Base-by-base conservation (phyloP, 257 asterid genomes). In the Echium plantagineum region DNA sequence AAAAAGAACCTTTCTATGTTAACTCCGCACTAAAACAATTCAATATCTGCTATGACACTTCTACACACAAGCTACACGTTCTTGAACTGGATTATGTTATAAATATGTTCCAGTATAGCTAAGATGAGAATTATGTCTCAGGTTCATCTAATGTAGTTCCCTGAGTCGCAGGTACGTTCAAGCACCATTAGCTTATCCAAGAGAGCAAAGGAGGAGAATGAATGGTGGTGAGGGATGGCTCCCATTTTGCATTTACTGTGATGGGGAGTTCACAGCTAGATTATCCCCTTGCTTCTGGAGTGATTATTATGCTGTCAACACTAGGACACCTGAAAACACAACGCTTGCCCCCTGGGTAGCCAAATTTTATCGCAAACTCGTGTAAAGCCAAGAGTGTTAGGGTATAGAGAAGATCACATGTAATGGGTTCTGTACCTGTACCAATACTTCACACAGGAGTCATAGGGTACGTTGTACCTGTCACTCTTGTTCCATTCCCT, bases 301-400 rank as follows among this genome's bases (percentile, higher is more conserved):
- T 31, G 94, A 89, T 70, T 84, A 86, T 72, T 89, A 89, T 71
- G 65, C 87, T 30, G 58, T 18, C 62, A 84, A 80, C 69, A 78
- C 95, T 32, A 71, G 97, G 75, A 77, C 73, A 4, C 95, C 97
- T 13, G 77, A 84, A 16, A 55, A 68, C 65, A 89, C 85, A 57
- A 62, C 80, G 64, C 89, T 86, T 4, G 95, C 95, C 22, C 97
- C 97, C 4, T 89, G 97, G 95, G 97, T 86, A 2, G 80, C 94
- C 73, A 77, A 75, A 74, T 84, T 69, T 42, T 89, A 89, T 69
- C 5, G 77, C 48, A 73, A 75, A 72, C 52, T 66, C 47, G 32
- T 28, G 4, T 28, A 28, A 24, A 28, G 32, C 32, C 5, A 24
- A 24, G 32, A 28, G 32, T 28, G 32, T 3, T 28, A 6, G 32